Evolutionary conservation across 1,284 basidiomycete species (phyloP).

Genomic region (Stereum hirsutum): DNA sequence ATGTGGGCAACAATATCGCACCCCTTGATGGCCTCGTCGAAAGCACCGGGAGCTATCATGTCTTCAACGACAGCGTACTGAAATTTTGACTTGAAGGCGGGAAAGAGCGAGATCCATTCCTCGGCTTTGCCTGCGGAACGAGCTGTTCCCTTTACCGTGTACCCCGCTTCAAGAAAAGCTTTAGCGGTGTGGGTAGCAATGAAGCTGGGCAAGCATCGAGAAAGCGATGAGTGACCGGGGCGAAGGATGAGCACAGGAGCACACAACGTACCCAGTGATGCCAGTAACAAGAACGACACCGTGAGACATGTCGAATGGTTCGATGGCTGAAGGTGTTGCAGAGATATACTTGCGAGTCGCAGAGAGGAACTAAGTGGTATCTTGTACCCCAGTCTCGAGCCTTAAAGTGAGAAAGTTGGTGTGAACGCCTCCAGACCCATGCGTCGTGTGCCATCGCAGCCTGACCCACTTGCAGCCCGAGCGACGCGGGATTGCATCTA

Average conservation of each 20-base stretch:
- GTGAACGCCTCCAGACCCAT: no score
- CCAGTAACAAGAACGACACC: neutral
- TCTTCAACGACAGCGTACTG: neutral
- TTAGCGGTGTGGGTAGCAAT: neutral
- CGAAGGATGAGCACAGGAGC: no score
- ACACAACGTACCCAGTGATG: neutral
- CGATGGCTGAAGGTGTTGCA: no score
- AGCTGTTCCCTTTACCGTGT: neutral
- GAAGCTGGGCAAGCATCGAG: neutral
- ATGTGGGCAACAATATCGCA: neutral
- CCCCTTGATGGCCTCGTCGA: neutral
- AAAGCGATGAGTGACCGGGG: neutral
- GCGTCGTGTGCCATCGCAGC: no score
- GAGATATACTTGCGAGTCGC: no score
- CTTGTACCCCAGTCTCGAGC: no score
- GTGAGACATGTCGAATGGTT: no score
- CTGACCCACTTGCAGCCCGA: no score
- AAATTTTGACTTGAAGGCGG: neutral
- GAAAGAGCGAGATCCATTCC: neutral
- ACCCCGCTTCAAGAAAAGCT: neutral
- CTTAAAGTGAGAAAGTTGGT: no score
- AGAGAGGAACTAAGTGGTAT: no score
- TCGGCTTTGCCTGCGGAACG: neutral
- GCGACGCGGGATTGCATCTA: no score
- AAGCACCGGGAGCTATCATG: neutral